Base-by-base conservation (phyloP, 208 protist genomes). In the Acanthamoeba culbertsoni region DNA sequence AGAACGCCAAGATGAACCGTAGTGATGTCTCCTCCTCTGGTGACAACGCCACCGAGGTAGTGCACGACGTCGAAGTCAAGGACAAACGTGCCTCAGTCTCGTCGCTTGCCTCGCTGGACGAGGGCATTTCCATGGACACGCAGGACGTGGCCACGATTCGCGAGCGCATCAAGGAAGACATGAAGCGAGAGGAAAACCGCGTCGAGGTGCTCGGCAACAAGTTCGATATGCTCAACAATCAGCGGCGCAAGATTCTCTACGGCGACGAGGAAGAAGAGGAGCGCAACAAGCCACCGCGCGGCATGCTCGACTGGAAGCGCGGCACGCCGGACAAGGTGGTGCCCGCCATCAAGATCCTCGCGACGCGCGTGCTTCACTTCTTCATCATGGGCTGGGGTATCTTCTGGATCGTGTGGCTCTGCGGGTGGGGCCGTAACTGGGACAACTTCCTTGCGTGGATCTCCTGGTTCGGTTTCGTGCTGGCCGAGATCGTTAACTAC, bases 381-480 rank as follows among this genome's bases (percentile, higher is more conserved):
- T 79, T 79, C 68, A 79, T 79, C 68, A 79, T 79, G 68, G 68
- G 68, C 35, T 79, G 68, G 68, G 68, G 68, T n/a, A 20, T 79
- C 68, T 79, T 79, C 42, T 79, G 68, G 68, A 42, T 79, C 35
- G 23, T 79, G 12, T 79, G 68, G 68, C 68, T 79, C 68, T 48
- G 35, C 42, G 68, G 68, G 16, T 79, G 68, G 68, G 68, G 68
- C 28, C 35, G 68, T 20, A 79, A 79, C 68, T 79, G 68, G 68
- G 42, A 48, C 68, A 79, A 79, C 42, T 42, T 48, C 68, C 35
- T 79, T 33, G 68, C 68, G 10, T 42, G 35, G 42, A 79, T 79
- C 35, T 79, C 68, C 20, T 79, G 68, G 68, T 79, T 79, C 42
- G 68, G 68, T 33, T 79, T 79, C 68, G 20, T 48, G 16, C 20